Base-by-base conservation (phyloP, 306 rosid genomes). In the Dalbergia cultrata region DNA sequence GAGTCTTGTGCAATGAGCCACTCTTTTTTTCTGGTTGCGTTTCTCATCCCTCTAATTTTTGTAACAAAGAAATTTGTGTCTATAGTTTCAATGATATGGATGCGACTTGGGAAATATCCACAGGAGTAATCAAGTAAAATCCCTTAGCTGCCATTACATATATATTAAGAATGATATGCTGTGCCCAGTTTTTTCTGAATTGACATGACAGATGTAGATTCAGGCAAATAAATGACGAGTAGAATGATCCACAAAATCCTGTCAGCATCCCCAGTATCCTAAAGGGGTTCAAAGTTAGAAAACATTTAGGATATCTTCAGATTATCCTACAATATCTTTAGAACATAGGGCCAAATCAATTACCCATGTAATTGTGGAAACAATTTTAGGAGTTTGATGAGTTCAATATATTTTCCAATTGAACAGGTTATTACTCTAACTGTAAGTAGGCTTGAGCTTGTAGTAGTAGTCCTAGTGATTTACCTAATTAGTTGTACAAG, bases 51-150 rank as follows among this genome's bases (percentile, higher is more conserved):
- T 72, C 22, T 39, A 17, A 17, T 34, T 34, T 19, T 73, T 39
- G 9, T 35, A 57, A 37, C 41, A 22, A 39, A 12, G 67, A 26
- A 73, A 39, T 73, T 9, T 39, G 16, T 41, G 43, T 22, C 41
- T 13, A 73, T 73, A 57, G 78, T 73, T 73, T 26, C 22, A 73
- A 39, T 73, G 8, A 22, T 16, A 13, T 12, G 9, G 37, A 39
- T 43, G 5, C 57, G 4, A 5, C 78, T 73, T 9, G 41, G 58
- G 11, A 18, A 56, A 72, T 43, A 56, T 72, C 34, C 35, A 14
- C 21, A 1, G 34, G 95, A 49, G 8, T 13, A 47, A 16, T 21
- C 13, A 12, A 13, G 65, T 19, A 14, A 39, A 72, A 56, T 37
- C 52, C 59, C 67, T 72, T 56, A 17, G 57, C 7, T 37, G 76